A percentile compares a stretch with the other conserved stretches of the same genome.
Conservation (phyloP, 1,284 basidiomycete species). For the Coniferiporia weirii region DNA sequence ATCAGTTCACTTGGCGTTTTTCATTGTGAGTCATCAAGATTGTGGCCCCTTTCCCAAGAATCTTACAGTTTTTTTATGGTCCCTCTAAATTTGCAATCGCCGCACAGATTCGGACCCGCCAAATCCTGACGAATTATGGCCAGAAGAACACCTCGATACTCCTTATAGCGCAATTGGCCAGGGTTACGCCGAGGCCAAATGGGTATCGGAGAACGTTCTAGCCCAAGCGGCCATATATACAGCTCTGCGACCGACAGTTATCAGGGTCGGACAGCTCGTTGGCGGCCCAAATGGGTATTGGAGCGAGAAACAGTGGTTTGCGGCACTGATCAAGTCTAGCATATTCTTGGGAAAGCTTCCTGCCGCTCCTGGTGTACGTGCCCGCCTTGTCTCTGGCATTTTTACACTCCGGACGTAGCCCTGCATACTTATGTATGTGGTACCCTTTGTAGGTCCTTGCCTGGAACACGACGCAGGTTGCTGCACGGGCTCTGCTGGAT, state of each 20-base stretch:
- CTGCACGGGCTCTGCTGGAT: conserved; percentile 24
- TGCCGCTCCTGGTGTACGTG: conserved; percentile 22
- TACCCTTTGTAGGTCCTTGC: neutral
- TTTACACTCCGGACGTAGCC: neutral
- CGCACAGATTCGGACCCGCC: neutral
- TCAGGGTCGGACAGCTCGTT: conserved; percentile 17
- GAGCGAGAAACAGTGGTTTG: conserved; percentile 19
- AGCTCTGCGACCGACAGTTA: conserved; percentile 16
- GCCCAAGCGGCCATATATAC: conserved; percentile 22
- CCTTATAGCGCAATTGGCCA: conserved; percentile 10
- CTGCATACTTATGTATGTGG: neutral
- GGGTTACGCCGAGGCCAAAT: conserved; percentile 61
- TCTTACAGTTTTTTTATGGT: neutral
- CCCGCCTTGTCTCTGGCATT: neutral
- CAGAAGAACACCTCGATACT: neutral
- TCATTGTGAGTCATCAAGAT: neutral
- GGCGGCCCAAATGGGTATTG: conserved; percentile 12
- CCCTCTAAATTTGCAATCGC: neutral
- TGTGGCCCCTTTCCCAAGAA: neutral
- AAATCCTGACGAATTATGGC: neutral
- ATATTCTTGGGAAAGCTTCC: conserved; percentile 13
- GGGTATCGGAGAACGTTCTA: conserved; percentile 36
- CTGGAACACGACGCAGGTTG: conserved; percentile 9
- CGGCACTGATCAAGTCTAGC: conserved; percentile 16
- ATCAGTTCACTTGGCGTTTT: conserved; percentile 20